phyloP scores from a whole-genome alignment of 129 eudicot genomes.

The Arctium lappa region DNA sequence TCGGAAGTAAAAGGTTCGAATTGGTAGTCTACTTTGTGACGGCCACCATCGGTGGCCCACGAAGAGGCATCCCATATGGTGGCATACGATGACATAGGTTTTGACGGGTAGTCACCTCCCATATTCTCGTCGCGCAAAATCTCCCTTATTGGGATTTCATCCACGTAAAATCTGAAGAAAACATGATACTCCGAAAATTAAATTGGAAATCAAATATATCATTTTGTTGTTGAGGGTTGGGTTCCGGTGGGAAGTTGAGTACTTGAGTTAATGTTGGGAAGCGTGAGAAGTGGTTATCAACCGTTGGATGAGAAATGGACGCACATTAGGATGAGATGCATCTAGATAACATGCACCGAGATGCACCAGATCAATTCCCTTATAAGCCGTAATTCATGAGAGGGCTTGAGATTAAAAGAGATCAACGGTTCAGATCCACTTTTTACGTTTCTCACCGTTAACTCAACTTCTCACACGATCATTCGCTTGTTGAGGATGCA shows the following conservation, averaged over 20 bases:
- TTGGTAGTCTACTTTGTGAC: conserved; percentile 56
- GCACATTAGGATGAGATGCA: no score
- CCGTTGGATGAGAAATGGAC: no score
- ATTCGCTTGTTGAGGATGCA: background rate
- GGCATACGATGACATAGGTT: conserved; percentile 90
- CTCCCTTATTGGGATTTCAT: conserved; percentile 73
- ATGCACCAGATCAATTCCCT: no score
- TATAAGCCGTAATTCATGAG: no score
- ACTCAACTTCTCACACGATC: no score
- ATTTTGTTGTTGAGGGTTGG: background rate
- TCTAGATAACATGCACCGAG: no score
- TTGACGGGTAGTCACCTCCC: conserved; percentile 88
- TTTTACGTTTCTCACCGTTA: no score
- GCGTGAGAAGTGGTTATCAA: no score
- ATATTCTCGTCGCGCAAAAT: conserved; percentile 40
- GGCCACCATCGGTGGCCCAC: conserved; percentile 87
- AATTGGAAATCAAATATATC: background rate
- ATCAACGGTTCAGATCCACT: no score
- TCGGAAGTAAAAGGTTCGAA: conserved; percentile 65
- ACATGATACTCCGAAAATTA: background rate
- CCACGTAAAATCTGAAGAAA: conserved; percentile 67
- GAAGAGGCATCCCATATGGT: conserved; percentile 88
- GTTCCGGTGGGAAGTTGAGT: no score
- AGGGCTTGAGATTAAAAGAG: no score
- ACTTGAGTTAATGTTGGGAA: no score